Evolutionary conservation across 1,139 yeast genomes (phyloP).

Genomic region (Pichia sp.): DNA sequence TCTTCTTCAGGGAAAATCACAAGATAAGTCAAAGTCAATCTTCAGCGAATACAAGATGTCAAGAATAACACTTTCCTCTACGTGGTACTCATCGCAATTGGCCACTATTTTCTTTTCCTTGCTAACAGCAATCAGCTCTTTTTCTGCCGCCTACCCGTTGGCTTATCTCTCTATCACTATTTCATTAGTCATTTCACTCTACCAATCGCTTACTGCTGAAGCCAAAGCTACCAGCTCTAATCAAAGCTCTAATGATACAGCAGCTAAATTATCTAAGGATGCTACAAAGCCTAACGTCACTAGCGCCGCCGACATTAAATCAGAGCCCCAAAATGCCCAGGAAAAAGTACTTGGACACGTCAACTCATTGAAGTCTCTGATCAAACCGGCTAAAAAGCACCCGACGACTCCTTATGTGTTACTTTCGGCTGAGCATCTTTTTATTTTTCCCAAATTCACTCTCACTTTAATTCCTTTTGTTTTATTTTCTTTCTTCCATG

Average conservation of each 20-base stretch:
- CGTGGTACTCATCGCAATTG: slow-evolving; percentile 12
- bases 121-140: not conserved
- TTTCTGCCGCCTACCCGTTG: slow-evolving; percentile 2
- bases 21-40: too few species aligned
- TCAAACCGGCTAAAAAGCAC: slow-evolving; percentile 46
- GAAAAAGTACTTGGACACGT: slow-evolving; percentile 55
- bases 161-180: slow-evolving; percentile 45
- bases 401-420: slow-evolving; percentile 64
- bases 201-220: slow-evolving; percentile 39
- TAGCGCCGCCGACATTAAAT: not conserved
- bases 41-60: not conserved
- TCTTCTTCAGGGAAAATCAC: not conserved
- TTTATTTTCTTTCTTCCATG: slow-evolving; percentile 70
- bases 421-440: slow-evolving; percentile 64
- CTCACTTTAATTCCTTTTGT: slow-evolving; percentile 63
- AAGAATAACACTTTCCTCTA: slow-evolving; percentile 2
- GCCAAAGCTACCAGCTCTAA: not conserved
- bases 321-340: slow-evolving; percentile 37
- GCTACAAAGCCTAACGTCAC: not conserved
- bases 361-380: slow-evolving; percentile 48
- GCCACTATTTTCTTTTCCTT: slow-evolving; percentile 10
- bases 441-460: slow-evolving; percentile 49
- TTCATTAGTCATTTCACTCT: slow-evolving; percentile 75
- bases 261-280: not conserved
- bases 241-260: not conserved